phyloP scores from a whole-genome alignment of 2,329 filamentous ascomycete genomes.

The Blumeria hordei region DNA sequence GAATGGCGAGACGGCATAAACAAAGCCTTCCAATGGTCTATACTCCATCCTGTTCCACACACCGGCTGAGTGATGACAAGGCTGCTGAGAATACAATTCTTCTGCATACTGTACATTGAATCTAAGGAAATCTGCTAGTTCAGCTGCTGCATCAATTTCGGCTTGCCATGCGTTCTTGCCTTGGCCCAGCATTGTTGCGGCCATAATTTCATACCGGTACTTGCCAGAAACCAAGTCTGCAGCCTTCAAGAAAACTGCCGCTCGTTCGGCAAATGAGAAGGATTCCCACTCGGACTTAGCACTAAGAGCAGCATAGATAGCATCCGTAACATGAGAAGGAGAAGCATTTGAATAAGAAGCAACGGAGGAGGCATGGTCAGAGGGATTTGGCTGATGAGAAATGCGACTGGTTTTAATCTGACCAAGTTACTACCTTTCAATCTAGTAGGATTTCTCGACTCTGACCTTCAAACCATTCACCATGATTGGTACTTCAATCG shows the following conservation, averaged over 20 bases:
- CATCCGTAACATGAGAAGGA: conserved; percentile 46
- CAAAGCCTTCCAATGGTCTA: conserved; percentile 77
- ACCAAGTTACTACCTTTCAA: neutral
- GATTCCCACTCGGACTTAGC: conserved; percentile 71
- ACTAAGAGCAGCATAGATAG: conserved; percentile 66
- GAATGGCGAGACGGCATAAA: conserved; percentile 85
- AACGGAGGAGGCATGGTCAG: conserved; percentile 50
- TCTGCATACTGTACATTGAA: conserved; percentile 91
- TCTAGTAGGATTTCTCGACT: neutral
- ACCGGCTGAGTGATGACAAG: conserved; percentile 55
- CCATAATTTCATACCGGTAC: conserved; percentile 94
- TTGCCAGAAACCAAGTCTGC: conserved; percentile 76
- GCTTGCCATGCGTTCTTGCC: conserved; percentile 98
- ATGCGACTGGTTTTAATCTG: conserved; percentile 43
- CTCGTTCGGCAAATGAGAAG: conserved; percentile 71
- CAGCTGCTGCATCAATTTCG: conserved; percentile 90
- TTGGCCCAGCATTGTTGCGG: conserved; percentile 83
- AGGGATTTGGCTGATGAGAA: conserved; percentile 56
- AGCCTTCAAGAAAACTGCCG: conserved; percentile 85
- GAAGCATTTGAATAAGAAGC: conserved; percentile 72
- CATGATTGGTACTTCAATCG: conserved; percentile 59
- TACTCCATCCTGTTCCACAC: conserved; percentile 87
- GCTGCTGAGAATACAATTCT: conserved; percentile 73
- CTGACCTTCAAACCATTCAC: conserved; percentile 60
- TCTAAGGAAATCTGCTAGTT: conserved; percentile 76